These are phyloP conservation scores for Entomophthora muscae DNA, from an alignment of 371 early-diverging fungal genomes.

Conservation along the genomic window DNA sequence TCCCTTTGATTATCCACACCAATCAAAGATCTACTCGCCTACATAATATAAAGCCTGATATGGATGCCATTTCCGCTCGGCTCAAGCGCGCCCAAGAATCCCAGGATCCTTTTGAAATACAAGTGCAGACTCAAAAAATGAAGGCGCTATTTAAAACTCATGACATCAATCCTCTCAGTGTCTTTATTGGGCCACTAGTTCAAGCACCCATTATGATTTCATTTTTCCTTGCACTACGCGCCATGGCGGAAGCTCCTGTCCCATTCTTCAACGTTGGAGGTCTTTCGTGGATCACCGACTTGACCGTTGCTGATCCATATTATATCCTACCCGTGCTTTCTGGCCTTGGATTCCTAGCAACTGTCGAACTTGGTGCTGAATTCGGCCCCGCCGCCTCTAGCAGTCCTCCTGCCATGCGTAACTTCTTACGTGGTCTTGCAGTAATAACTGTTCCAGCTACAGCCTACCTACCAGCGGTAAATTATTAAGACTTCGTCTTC, in stretches of 20 bases:
- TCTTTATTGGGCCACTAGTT: slow-evolving; percentile 36
- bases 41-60: slow-evolving; percentile 56
- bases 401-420: slow-evolving; percentile 34
- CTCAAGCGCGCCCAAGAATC: slow-evolving; percentile 32
- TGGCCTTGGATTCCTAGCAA: slow-evolving; percentile 45
- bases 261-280: slow-evolving; percentile 69
- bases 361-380: slow-evolving; percentile 50
- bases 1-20: slow-evolving; percentile 59
- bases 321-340: slow-evolving; percentile 65
- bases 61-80: slow-evolving; percentile 42
- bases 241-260: slow-evolving; percentile 65
- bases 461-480: slow-evolving; percentile 54
- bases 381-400: slow-evolving; percentile 21
- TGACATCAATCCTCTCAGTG: slow-evolving; percentile 40
- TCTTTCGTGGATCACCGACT: slow-evolving; percentile 61
- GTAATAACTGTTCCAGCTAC: slow-evolving; percentile 47
- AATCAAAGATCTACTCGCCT: slow-evolving; percentile 54
- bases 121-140: slow-evolving; percentile 32
- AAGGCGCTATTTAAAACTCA: slow-evolving; percentile 39
- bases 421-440: slow-evolving; percentile 40
- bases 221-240: slow-evolving; percentile 71
- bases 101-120: slow-evolving; percentile 34
- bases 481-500: slow-evolving; percentile 11
- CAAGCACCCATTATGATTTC: slow-evolving; percentile 79
- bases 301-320: slow-evolving; percentile 63